A percentile compares a stretch with the other conserved stretches of the same genome.
Conservation (phyloP, 2,329 filamentous ascomycete genomes). For the Chrysoporthe austroafricana region DNA sequence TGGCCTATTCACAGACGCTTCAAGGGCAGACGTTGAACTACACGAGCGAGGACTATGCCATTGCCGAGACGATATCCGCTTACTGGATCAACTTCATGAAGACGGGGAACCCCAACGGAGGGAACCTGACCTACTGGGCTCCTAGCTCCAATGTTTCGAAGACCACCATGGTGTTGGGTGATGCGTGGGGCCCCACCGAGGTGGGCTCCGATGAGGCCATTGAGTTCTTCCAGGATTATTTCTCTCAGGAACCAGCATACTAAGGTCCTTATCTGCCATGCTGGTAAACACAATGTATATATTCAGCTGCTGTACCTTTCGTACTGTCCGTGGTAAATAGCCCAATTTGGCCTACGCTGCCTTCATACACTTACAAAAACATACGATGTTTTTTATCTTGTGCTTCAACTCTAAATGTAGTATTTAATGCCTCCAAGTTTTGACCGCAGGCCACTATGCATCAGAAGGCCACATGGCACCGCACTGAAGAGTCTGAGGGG, state of each 20-base stretch:
- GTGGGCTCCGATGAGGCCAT: conserved; percentile 17
- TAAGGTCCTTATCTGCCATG: not conserved
- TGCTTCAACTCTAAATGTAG: too few species aligned
- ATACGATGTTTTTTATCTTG: too few species aligned
- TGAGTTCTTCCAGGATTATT: conserved; percentile 15
- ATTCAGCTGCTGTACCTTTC: not conserved
- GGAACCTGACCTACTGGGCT: conserved; percentile 28
- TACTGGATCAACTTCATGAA: conserved; percentile 29
- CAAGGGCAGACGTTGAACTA: conserved; percentile 33
- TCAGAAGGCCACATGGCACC: too few species aligned
- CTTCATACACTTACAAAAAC: too few species aligned
- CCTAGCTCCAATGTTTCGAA: conserved; percentile 17
- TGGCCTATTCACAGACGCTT: conserved; percentile 30
- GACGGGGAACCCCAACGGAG: conserved; percentile 25
- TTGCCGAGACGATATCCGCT: conserved; percentile 33
- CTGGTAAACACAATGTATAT: not conserved
- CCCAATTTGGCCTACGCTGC: not conserved
- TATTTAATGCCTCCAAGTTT: too few species aligned
- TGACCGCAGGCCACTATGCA: too few species aligned
- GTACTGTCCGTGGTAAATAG: not conserved
- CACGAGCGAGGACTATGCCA: conserved; percentile 34
- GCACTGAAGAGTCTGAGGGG: too few species aligned
- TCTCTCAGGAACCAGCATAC: conserved; percentile 4
- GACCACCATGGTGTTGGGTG: conserved; percentile 24
- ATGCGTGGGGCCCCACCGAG: conserved; percentile 13